Evolutionary conservation across 2,329 filamentous ascomycete genomes (phyloP), one percentile per base, ranked within the genome.

Genomic region (Verticillium tricorpus): DNA sequence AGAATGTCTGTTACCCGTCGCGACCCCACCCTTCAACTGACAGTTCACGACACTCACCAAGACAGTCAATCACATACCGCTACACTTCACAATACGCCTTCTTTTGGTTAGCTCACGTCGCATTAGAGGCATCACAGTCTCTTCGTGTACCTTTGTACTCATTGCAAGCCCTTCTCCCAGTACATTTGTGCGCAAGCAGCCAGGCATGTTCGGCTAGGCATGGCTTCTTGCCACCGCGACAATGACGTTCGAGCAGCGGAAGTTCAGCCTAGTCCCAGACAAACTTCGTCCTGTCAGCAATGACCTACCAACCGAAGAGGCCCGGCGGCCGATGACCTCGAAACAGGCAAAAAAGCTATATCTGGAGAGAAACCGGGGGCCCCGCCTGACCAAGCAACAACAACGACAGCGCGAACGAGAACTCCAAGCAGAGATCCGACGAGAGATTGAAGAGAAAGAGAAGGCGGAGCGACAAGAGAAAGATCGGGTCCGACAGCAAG

Each of bases 391-490:
- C 40, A 78, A 77, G 63, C 75, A 74, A 31, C 80, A 83, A 63
- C 73, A 74, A 62, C 75, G 78, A 28, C 73, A 73, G 17, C 68
- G 72, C 62, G 77, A 78, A 45, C 70, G 22, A 71, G 73, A 61
- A 57, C 70, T 62, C 50, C 56, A 62, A 62, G 56, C 60, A 72
- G 57, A 62, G 22, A 56, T 60, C 28, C 52, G 34, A 37, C 19
- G 32, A 32, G 52, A 56, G n/a, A 39, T 60, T 6, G 63, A 68
- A n/a, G 70, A 71, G 34, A 71, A 74, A 56, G 78, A 82, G 57
- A 76, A 75, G 54, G 83, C 87, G 63, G 82, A 85, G 65, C 84
- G 78, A 5, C 79, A 79, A 68, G 82, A 82, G 67, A 76, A 80
- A 28, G 82, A 82, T 67, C 80, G 77, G 69, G 82, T 80, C 67